Conservation (phyloP, 805 yeast genomes). For the Kodamaea hsintzibuensis region DNA sequence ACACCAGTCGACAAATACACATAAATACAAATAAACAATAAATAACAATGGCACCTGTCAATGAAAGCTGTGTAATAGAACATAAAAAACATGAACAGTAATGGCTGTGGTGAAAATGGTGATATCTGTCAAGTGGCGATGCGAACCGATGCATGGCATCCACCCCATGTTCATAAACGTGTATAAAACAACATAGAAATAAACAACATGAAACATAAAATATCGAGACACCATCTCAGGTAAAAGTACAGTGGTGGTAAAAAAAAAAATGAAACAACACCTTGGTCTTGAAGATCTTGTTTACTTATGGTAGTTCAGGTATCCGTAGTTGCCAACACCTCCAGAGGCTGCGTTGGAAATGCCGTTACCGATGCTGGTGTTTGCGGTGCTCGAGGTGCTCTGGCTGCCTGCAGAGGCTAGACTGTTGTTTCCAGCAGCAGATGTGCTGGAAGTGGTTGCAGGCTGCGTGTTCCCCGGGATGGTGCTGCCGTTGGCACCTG, state of each 20-base stretch:
- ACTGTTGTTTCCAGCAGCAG: constrained; percentile 1
- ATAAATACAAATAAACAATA: not conserved
- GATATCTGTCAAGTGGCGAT: not conserved
- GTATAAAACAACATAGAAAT: not conserved
- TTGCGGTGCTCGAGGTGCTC: constrained; percentile 15
- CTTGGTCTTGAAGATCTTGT: not conserved
- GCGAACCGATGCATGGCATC: not conserved
- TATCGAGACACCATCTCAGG: not conserved
- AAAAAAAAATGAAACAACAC: not conserved
- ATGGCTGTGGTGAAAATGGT: not conserved
- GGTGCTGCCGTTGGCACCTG: constrained; percentile 14
- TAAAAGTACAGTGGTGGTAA: not conserved
- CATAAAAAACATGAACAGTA: not conserved
- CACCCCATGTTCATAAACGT: not conserved
- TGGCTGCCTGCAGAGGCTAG: constrained; percentile 9
- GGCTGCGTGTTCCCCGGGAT: constrained; percentile 9
- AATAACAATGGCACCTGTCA: not conserved
- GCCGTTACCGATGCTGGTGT: constrained; percentile 7
- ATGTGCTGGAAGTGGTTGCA: constrained; percentile 3
- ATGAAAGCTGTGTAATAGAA: not conserved
- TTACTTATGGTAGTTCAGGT: constrained; percentile 31
- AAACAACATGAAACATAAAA: not conserved
- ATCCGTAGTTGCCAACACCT: constrained; percentile 38
- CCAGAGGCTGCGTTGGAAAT: constrained; percentile 9
- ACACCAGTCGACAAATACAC: not conserved